Percentiles rank a stretch among this genome's conserved stretches.
phyloP scores from a whole-genome alignment of 1,284 basidiomycete genomes.

The Leccinum griseonigrum region DNA sequence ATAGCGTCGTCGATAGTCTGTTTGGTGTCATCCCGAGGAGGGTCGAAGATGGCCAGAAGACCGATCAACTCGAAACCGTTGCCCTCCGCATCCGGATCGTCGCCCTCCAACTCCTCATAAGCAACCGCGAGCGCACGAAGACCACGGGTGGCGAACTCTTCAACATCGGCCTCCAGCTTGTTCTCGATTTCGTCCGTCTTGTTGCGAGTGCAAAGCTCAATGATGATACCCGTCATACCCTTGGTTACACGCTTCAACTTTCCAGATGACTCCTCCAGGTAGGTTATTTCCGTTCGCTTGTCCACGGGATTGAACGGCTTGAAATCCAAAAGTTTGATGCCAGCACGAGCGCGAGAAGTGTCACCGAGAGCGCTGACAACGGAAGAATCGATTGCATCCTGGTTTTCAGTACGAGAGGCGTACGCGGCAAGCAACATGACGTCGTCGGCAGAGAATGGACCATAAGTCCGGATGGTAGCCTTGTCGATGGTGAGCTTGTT shows the following conservation, averaged over 20 bases:
- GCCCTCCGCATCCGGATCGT: constrained; percentile 80
- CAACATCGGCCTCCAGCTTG: constrained; percentile 90
- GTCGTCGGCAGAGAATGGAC: constrained; percentile 84
- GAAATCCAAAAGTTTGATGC: constrained; percentile 97
- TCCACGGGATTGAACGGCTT: constrained; percentile 99
- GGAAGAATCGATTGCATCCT: constrained; percentile 93
- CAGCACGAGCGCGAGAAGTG: constrained; percentile 73
- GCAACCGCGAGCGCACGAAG: constrained; percentile 97
- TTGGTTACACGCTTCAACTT: constrained; percentile 98
- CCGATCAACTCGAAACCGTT: constrained; percentile 98
- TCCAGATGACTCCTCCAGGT: constrained; percentile 90
- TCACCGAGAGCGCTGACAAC: constrained; percentile 84
- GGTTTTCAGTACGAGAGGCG: constrained; percentile 97
- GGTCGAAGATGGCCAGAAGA: constrained; percentile 97
- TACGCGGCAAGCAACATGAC: constrained; percentile 94
- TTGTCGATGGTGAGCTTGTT: constrained; percentile 99
- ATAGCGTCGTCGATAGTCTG: constrained; percentile 98
- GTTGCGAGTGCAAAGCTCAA: constrained; percentile 95
- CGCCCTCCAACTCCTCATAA: constrained; percentile 87
- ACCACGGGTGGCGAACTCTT: constrained; percentile 95
- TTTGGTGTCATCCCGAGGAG: constrained; percentile 97
- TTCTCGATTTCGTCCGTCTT: constrained; percentile 92
- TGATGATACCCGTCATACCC: constrained; percentile 98
- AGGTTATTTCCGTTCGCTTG: constrained; percentile 99
- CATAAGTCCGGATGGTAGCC: constrained; percentile 90